These are phyloP conservation scores for Acanthamoeba triangularis DNA, from an alignment of 208 protist genomes.

Conservation along the genomic window DNA sequence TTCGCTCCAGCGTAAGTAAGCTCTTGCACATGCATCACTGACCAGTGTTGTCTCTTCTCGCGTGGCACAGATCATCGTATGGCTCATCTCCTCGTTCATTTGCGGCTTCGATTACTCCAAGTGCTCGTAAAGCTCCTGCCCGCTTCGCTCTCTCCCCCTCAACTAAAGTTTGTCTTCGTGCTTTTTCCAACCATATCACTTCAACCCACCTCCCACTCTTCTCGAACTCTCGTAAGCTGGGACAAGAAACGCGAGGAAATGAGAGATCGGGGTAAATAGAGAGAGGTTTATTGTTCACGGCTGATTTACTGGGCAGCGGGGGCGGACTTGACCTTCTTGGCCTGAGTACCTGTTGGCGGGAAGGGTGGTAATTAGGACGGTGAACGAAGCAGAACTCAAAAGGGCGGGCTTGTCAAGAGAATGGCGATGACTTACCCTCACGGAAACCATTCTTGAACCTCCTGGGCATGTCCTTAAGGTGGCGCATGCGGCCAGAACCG, in stretches of 20 bases:
- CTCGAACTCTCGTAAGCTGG: neutral
- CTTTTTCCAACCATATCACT: neutral
- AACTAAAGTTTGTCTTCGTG: neutral
- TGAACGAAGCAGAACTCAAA: neutral
- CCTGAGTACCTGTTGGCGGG: neutral
- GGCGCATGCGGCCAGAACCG: slow-evolving; percentile 98
- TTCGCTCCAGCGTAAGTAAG: neutral
- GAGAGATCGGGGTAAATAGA: neutral
- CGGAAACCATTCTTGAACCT: slow-evolving; percentile 98
- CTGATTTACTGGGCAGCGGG: slow-evolving; percentile 6
- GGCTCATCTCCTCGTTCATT: slow-evolving; percentile 69
- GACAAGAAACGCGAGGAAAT: neutral
- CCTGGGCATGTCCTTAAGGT: slow-evolving; percentile 98
- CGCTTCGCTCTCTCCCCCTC: too few species aligned
- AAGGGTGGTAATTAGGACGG: neutral
- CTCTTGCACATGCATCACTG: neutral
- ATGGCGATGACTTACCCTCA: slow-evolving; percentile 82
- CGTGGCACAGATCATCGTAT: slow-evolving; percentile 24
- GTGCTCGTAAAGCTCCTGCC: neutral
- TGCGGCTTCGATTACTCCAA: slow-evolving; percentile 64
- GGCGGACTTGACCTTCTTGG: slow-evolving; percentile 69
- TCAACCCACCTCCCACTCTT: neutral
- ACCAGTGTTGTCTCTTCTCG: neutral
- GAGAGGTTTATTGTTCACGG: slow-evolving; percentile 51
- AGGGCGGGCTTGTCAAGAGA: neutral